Conservation (phyloP, 371 early-diverging fungal species). For the Coemansia sp. region DNA sequence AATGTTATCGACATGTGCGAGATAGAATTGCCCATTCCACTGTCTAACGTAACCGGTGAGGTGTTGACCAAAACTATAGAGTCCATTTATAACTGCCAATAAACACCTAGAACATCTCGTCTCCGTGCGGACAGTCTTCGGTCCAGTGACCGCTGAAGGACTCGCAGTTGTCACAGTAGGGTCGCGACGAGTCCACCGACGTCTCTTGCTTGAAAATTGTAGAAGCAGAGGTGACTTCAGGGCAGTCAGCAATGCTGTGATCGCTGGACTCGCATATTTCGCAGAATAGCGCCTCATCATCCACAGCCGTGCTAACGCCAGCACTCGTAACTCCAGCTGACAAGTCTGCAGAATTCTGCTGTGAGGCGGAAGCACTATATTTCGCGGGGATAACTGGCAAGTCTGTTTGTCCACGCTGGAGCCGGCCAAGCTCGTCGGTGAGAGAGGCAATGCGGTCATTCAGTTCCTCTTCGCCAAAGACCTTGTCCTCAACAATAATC, state of each 20-base stretch:
- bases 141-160: constrained; percentile 65
- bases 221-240: too few relatives aligned
- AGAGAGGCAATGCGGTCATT: constrained; percentile 64
- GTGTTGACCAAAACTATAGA: constrained; percentile 54
- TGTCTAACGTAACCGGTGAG: constrained; percentile 72
- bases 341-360: too few relatives aligned
- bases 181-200: too few relatives aligned
- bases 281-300: too few relatives aligned
- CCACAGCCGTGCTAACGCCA: too few relatives aligned
- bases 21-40: constrained; percentile 70
- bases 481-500: constrained; percentile 70
- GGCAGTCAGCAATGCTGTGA: too few relatives aligned
- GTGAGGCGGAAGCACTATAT: too few relatives aligned
- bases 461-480: constrained; percentile 73
- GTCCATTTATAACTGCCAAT: neutral
- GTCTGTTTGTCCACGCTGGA: constrained; percentile 11
- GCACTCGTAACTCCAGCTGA: too few relatives aligned
- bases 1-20: constrained; percentile 93
- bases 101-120: constrained; percentile 57
- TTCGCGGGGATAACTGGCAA: neutral
- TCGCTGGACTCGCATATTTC: too few relatives aligned
- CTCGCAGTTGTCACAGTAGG: constrained; percentile 75
- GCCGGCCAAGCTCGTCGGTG: constrained; percentile 54
- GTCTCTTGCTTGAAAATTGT: too few relatives aligned
- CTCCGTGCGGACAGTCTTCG: constrained; percentile 68